Evolutionary conservation across 2,329 filamentous ascomycete species (phyloP), one percentile per base, ranked within the genome.

Genomic region (Pseudocercospora macadamiae): DNA sequence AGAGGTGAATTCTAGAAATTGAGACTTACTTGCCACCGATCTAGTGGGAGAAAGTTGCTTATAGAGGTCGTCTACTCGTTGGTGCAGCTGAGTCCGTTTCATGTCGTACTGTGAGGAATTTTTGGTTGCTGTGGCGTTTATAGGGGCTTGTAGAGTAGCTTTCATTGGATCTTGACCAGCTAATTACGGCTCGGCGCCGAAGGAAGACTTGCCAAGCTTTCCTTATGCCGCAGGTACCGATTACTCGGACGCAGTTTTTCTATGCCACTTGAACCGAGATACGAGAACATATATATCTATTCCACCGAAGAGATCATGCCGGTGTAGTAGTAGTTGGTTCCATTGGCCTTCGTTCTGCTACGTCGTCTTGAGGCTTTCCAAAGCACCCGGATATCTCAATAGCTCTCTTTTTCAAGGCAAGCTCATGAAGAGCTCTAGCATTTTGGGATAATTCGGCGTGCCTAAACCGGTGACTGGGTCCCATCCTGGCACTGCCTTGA

Each of bases 381-480:
- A 6, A 32, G 28, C 28, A 6, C 12, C 28, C 6, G 28, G 28
- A 32, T 32, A 32, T 6, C n/a, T n/a, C 28, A 32, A 32, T 32
- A 12, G 12, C 6, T 12, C 14, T 9, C 18, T n/a, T n/a, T n/a
- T 21, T 45, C 21, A 66, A 21, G 61, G 64, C 51, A 65, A 36
- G 47, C 57, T 57, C 54, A 64, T 53, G 51, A 67, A 67, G 21
- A 69, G 39, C 32, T 66, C 47, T 53, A 67, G 48, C 66, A 70
- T 67, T 56, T 66, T 66, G 2, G 65, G 66, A 48, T 67, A 71
- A 36, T 65, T 64, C 16, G 68, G 66, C 8, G 69, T 70, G 12
- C 69, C 69, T 16, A 70, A 32, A 2, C 69, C 68, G 19, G 68
- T 67, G 3, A 69, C 65, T 3, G 67, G 68, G 59, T 70, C 67